A percentile compares a stretch with the other conserved stretches of the same genome.
Conservation (phyloP, 208 protist species). For the Trypanosoma platydactyli region DNA sequence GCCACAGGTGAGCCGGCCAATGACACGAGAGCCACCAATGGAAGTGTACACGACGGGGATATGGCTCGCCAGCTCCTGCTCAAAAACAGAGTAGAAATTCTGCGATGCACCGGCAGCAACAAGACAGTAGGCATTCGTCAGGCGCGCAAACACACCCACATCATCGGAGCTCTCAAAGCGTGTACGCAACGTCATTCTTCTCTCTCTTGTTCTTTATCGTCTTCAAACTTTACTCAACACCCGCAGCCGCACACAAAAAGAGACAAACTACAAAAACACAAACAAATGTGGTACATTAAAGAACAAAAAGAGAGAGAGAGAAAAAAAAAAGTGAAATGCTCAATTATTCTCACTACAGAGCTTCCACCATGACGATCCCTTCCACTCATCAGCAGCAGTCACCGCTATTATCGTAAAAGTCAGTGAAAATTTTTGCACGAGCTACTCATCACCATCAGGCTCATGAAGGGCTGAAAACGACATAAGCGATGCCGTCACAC, state of each 20-base stretch:
- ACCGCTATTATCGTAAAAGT: background rate
- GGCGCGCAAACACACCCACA: slow-evolving; percentile 98
- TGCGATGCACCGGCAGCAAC: slow-evolving; percentile 95
- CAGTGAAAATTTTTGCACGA: too few relatives aligned
- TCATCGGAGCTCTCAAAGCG: slow-evolving; percentile 99
- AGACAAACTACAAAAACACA: slow-evolving; percentile 31
- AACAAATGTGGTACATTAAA: slow-evolving; percentile 1
- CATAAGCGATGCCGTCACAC: slow-evolving; percentile 58
- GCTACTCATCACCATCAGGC: slow-evolving; percentile 77
- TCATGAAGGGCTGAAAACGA: slow-evolving; percentile 79
- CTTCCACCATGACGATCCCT: background rate
- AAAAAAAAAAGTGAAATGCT: background rate
- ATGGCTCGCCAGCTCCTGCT: slow-evolving; percentile 97
- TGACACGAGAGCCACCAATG: slow-evolving; percentile 95
- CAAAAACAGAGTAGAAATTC: slow-evolving; percentile 99
- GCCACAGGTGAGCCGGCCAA: slow-evolving; percentile 97
- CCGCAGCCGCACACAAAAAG: background rate
- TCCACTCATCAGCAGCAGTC: background rate
- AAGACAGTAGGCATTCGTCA: slow-evolving; percentile 99
- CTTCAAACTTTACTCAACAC: background rate
- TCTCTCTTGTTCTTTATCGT: background rate
- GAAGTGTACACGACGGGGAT: slow-evolving; percentile 98
- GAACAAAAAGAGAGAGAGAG: background rate
- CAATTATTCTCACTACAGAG: background rate
- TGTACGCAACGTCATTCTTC: slow-evolving; percentile 89